Evolutionary conservation across 2,329 filamentous ascomycete genomes (phyloP), one percentile per base, ranked within the genome.

Genomic region (Hymenotorrendiella dingleyae): DNA sequence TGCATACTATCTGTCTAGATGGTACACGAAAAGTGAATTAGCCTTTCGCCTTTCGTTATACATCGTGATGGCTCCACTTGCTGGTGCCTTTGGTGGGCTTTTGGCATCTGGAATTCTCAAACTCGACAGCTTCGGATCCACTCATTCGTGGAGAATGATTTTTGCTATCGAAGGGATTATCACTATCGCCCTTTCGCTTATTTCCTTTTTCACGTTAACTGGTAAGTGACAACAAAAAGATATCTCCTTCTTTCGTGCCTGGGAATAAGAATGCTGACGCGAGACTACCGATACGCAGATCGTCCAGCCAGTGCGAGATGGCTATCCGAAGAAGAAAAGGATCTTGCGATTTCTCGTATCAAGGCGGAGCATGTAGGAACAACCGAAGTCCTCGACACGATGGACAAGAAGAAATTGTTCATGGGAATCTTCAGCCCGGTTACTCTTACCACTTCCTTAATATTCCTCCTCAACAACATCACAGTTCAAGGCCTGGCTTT

Each of bases 121-220:
- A 2, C 68, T 87, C 1, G 64, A 74, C 40, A 61, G 67, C 27
- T 53, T 56, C 19, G 80, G 78, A 6, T 59, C 66, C 4, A 62
- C 84, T 0, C 65, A 64, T 19, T 64, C 62, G 4, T 86, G 82
- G 82, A 67, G 80, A 6, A 84, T 84, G 80, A 83, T 86, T 39
- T 86, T 86, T 42, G 73, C 71, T 4, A 77, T 86, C n/a, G 82
- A 86, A 57, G 82, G 82, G 16, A 76, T 84, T 53, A 74, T 84
- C 50, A 80, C 76, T 66, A 49, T 48, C 46, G 67, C 69, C 0
- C 60, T 86, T 0, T 69, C 73, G 0, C n/a, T 85, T 2, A 66
- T 86, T 26, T 63, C 74, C 1, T 83, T 84, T 58, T 50, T 80
- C 53, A 81, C 77, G 1, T 64, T 86, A 14, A 85, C n/a, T n/a